Evolutionary conservation across 2,329 filamentous ascomycete species (phyloP).

Genomic region (Cordyceps militaris): DNA sequence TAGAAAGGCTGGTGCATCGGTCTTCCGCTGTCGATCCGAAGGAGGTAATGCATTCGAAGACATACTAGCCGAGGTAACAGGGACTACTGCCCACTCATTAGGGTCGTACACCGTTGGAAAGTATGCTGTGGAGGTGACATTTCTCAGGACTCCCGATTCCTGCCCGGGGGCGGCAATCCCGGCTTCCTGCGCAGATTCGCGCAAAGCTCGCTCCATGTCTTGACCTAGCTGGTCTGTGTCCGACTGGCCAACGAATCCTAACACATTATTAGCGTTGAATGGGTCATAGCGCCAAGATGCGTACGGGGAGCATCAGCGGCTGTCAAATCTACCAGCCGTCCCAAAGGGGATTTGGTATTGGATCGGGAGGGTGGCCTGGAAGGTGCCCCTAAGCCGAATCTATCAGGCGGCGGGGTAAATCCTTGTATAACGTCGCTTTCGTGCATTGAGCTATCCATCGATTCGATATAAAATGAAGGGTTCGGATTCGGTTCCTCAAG

Average conservation of each 20-base stretch:
- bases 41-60: slow-evolving; percentile 24
- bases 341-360: slow-evolving; percentile 49
- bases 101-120: slow-evolving; percentile 53
- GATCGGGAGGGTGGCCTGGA: slow-evolving; percentile 57
- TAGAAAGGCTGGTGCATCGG: slow-evolving; percentile 45
- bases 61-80: slow-evolving; percentile 25
- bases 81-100: slow-evolving; percentile 54
- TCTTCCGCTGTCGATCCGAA: slow-evolving; percentile 36
- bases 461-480: slow-evolving; percentile 7
- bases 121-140: slow-evolving; percentile 24
- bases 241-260: slow-evolving; percentile 16
- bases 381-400: slow-evolving; percentile 39
- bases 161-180: slow-evolving; percentile 38
- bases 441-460: not conserved
- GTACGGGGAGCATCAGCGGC: slow-evolving; percentile 35
- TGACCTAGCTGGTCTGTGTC: slow-evolving; percentile 39
- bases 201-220: slow-evolving; percentile 49
- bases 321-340: slow-evolving; percentile 43
- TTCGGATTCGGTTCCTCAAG: slow-evolving; percentile 46
- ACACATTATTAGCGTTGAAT: not conserved
- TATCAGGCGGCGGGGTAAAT: slow-evolving; percentile 33
- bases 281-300: not conserved
- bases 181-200: slow-evolving; percentile 47
- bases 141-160: slow-evolving; percentile 25
- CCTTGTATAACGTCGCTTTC: slow-evolving; percentile 33